Conservation (phyloP, 345 rosid genomes). For the Acer saccharum region DNA sequence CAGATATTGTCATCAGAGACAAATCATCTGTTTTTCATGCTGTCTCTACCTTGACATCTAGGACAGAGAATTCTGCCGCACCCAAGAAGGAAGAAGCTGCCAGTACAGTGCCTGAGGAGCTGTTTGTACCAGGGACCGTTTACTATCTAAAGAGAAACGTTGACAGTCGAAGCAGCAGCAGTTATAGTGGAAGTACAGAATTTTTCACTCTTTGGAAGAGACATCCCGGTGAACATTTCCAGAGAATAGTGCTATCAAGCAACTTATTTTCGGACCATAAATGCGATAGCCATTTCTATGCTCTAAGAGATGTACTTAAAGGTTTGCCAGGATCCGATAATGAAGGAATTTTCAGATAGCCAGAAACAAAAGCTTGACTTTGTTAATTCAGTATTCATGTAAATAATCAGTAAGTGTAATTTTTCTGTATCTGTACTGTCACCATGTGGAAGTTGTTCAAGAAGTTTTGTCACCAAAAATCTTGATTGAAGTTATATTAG, state of each 20-base stretch:
- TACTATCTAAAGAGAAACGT: conserved; percentile 78
- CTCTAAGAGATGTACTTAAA: conserved; percentile 85
- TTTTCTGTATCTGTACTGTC: background rate
- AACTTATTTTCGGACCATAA: conserved; percentile 85
- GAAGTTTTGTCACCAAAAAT: background rate
- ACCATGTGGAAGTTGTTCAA: background rate
- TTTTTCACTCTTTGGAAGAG: conserved; percentile 82
- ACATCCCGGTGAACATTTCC: conserved; percentile 83
- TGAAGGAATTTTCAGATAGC: conserved; percentile 46
- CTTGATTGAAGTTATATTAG: background rate
- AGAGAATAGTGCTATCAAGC: conserved; percentile 78
- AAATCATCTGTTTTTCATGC: conserved; percentile 21
- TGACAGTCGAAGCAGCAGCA: conserved; percentile 21
- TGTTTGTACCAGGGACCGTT: conserved; percentile 74
- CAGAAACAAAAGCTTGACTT: background rate
- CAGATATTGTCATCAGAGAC: conserved; percentile 17
- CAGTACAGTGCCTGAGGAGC: conserved; percentile 48
- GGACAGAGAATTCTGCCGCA: conserved; percentile 20
- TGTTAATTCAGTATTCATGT: background rate
- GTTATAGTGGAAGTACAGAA: conserved; percentile 36
- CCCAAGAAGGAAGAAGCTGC: conserved; percentile 24
- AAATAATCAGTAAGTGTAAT: background rate
- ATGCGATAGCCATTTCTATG: conserved; percentile 87
- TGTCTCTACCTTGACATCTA: conserved; percentile 22
- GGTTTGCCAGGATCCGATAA: conserved; percentile 53